A percentile compares a stretch with the other conserved stretches of the same genome.
These are phyloP conservation scores for Lepiota subincarnata DNA, from an alignment of 768 basidiomycete genomes.

Conservation along the genomic window DNA sequence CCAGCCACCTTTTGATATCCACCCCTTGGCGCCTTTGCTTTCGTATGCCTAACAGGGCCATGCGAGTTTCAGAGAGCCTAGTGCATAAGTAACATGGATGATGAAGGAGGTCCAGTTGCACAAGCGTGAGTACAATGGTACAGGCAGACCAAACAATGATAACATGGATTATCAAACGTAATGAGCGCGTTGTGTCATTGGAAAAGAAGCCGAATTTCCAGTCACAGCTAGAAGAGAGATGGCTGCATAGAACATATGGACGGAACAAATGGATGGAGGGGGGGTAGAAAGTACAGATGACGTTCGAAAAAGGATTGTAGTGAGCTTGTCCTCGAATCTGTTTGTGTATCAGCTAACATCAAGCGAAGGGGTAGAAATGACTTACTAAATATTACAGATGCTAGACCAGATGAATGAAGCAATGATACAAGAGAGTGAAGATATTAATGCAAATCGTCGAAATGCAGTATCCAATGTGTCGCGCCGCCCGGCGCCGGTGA, in stretches of 20 bases:
- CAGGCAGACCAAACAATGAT: neutral
- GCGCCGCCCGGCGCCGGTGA: conserved; percentile 20
- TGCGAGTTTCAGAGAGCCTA: neutral
- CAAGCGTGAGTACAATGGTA: neutral
- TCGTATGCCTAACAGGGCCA: no score
- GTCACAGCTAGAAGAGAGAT: no score
- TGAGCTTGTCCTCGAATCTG: conserved; percentile 6
- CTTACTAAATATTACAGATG: conserved; percentile 11
- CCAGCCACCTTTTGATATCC: no score
- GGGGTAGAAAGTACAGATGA: neutral
- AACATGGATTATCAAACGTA: neutral
- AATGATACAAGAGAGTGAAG: neutral
- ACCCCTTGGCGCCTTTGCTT: no score
- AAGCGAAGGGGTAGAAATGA: neutral
- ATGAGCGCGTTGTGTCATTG: no score
- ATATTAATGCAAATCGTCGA: conserved; percentile 8
- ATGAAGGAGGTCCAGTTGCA: neutral
- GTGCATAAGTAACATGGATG: neutral
- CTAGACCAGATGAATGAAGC: neutral
- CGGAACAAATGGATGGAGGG: neutral
- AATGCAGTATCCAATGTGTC: conserved; percentile 11
- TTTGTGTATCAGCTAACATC: neutral
- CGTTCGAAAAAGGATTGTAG: conserved; percentile 1
- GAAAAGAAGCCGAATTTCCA: no score
- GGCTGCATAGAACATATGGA: neutral